A percentile compares a stretch with the other conserved stretches of the same genome.
These are phyloP conservation scores for Tubosaeta sp. DNA, from an alignment of 768 basidiomycete species.

Conservation along the genomic window DNA sequence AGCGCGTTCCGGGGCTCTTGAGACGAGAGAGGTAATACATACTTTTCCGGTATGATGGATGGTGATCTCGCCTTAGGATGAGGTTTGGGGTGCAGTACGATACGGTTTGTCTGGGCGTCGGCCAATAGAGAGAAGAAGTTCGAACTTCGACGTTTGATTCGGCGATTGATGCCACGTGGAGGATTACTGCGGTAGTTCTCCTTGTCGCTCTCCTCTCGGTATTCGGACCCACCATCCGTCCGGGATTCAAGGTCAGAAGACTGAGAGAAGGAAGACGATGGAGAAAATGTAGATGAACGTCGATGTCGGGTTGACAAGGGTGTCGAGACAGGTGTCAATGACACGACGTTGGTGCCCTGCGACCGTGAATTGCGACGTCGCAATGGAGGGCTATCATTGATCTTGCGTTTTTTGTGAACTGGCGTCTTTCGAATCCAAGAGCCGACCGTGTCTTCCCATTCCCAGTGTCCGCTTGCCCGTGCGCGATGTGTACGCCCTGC, in stretches of 20 bases:
- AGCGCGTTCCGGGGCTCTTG: conserved; percentile 3
- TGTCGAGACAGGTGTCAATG: not conserved
- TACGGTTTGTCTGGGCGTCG: conserved; percentile 36
- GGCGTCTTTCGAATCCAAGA: conserved; percentile 43
- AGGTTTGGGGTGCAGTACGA: conserved; percentile 30
- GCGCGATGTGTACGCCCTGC: conserved; percentile 6
- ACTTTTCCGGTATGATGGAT: conserved; percentile 17
- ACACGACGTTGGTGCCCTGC: not conserved
- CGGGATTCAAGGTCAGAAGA: conserved; percentile 11
- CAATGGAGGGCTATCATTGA: not conserved
- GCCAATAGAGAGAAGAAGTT: conserved; percentile 39
- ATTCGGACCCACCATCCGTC: conserved; percentile 22
- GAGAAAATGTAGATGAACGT: conserved; percentile 5
- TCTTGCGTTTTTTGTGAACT: conserved; percentile 22
- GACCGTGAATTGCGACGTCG: not conserved
- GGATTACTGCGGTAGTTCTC: conserved; percentile 15
- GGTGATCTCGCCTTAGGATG: conserved; percentile 1
- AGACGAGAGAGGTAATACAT: conserved; percentile 3
- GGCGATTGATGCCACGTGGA: conserved; percentile 4
- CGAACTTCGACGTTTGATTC: conserved; percentile 18
- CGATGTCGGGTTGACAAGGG: conserved; percentile 2
- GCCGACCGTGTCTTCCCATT: conserved; percentile 45
- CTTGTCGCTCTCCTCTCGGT: conserved; percentile 19
- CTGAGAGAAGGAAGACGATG: conserved; percentile 7
- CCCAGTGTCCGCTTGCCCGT: conserved; percentile 35